phyloP scores from a whole-genome alignment of 257 asterid genomes.

The Penstemon barbatus region DNA sequence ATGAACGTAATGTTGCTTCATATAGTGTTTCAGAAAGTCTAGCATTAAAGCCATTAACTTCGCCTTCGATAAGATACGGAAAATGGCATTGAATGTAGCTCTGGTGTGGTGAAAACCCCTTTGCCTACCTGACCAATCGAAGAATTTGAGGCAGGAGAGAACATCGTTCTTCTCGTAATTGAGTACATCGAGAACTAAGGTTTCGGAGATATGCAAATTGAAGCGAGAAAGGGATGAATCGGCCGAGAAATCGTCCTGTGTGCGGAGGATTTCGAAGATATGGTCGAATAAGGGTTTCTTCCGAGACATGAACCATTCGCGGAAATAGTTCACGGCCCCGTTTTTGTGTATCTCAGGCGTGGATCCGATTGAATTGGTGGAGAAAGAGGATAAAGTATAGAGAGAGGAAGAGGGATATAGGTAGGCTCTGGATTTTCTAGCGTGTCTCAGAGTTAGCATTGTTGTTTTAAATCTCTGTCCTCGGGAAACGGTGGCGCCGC shows the following conservation, averaged over 20 bases:
- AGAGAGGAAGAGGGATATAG: slow-evolving; percentile 22
- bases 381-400: neutral
- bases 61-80: slow-evolving; percentile 55
- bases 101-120: slow-evolving; percentile 68
- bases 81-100: slow-evolving; percentile 64
- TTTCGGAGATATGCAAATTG: slow-evolving; percentile 52
- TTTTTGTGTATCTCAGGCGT: slow-evolving; percentile 23
- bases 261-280: slow-evolving; percentile 56
- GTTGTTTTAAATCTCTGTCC: slow-evolving; percentile 10
- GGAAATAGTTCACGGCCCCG: slow-evolving; percentile 44
- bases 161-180: slow-evolving; percentile 54
- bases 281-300: slow-evolving; percentile 47
- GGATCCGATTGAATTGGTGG: slow-evolving; percentile 24
- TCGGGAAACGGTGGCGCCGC: neutral
- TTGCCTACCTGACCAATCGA: slow-evolving; percentile 93
- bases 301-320: slow-evolving; percentile 70
- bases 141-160: slow-evolving; percentile 71
- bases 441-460: slow-evolving; percentile 39
- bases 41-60: slow-evolving; percentile 52
- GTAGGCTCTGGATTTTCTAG: slow-evolving; percentile 41
- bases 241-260: slow-evolving; percentile 44
- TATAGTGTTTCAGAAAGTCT: slow-evolving; percentile 47
- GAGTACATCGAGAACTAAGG: slow-evolving; percentile 56
- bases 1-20: slow-evolving; percentile 33
- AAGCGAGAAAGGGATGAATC: slow-evolving; percentile 51